Base-by-base conservation (phyloP, 2,329 filamentous ascomycete species). In the Calycina herbarum region DNA sequence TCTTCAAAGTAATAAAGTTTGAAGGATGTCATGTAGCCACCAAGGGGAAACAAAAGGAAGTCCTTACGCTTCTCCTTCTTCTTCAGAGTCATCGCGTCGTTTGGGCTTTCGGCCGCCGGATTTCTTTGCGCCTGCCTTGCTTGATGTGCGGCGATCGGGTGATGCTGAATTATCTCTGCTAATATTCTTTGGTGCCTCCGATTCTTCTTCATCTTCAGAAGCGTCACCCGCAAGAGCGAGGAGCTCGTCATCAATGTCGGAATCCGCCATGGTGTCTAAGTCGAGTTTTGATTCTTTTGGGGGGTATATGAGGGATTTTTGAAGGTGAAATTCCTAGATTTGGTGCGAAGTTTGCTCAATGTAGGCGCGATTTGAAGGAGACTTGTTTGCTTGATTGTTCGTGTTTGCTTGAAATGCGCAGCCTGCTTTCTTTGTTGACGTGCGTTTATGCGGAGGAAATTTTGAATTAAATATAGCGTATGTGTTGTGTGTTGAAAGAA, bases 161-260 rank as follows among this genome's bases (percentile, higher is more conserved):
- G 86, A 85, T 61, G 82, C 82, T 58, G 86, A 85, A 45, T 79
- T 82, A 70, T 83, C 81, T 73, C 86, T 80, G 77, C 85, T 82
- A 73, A 79, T 79, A 73, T 82, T 81, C 78, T 82, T 80, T 62
- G 70, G 69, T 58, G 65, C 70, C 56, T 74, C 75, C 81, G 86
- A 86, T 74, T 84, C 86, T 74, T 84, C 86, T 66, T 86, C 86
- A 69, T 78, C 78, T 62, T 82, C 84, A 67, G 83, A 82, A 67
- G 86, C 90, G 72, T 92, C 93, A 74, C 93, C 95, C 63, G 94
- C 95, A 70, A 98, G 88, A 75, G 92, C 94, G 70, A 98, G 89
- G 71, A 98, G 89, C 81, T 97, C 94, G 73, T 94, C 93, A 77
- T 98, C 94, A 71, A 97, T 86, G 76, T 94, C 45, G 45, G 45